Percentiles rank a stretch among this genome's conserved stretches.
These are phyloP conservation scores for Kwoniella newhampshirensis DNA, from an alignment of 768 basidiomycete genomes.

Conservation along the genomic window DNA sequence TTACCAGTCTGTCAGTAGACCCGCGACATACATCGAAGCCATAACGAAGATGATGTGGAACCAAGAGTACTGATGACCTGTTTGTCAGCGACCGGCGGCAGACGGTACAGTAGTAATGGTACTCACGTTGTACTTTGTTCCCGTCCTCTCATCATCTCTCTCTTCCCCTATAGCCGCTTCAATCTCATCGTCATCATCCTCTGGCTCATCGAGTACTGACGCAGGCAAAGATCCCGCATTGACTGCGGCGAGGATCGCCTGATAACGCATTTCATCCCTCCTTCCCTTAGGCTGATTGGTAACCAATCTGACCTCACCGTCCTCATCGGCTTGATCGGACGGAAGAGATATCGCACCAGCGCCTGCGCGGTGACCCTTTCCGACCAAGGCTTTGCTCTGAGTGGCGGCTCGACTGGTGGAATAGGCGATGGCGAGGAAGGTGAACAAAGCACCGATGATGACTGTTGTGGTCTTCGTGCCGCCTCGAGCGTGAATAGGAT, in stretches of 20 bases:
- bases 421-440: slow-evolving; percentile 97
- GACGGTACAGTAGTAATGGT: not conserved
- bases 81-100: slow-evolving; percentile 12
- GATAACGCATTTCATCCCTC: slow-evolving; percentile 84
- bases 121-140: slow-evolving; percentile 89
- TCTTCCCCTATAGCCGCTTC: slow-evolving; percentile 63
- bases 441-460: slow-evolving; percentile 87
- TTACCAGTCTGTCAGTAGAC: slow-evolving; percentile 94
- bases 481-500: slow-evolving; percentile 71
- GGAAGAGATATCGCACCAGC: slow-evolving; percentile 65
- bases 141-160: slow-evolving; percentile 87
- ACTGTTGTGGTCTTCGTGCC: slow-evolving; percentile 79
- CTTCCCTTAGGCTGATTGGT: slow-evolving; percentile 73
- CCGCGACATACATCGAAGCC: slow-evolving; percentile 95
- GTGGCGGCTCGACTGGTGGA: slow-evolving; percentile 95
- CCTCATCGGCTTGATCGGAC: slow-evolving; percentile 59
- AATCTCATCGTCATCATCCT: slow-evolving; percentile 63
- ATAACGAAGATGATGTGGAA: slow-evolving; percentile 98
- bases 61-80: slow-evolving; percentile 84
- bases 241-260: slow-evolving; percentile 90
- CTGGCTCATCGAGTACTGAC: slow-evolving; percentile 78
- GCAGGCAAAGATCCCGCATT: slow-evolving; percentile 95
- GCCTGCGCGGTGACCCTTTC: slow-evolving; percentile 61
- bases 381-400: slow-evolving; percentile 84
- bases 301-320: slow-evolving; percentile 62